A percentile compares a stretch with the other conserved stretches of the same genome.
These are phyloP conservation scores for Urtica urens DNA, from an alignment of 306 rosid genomes.

Conservation along the genomic window DNA sequence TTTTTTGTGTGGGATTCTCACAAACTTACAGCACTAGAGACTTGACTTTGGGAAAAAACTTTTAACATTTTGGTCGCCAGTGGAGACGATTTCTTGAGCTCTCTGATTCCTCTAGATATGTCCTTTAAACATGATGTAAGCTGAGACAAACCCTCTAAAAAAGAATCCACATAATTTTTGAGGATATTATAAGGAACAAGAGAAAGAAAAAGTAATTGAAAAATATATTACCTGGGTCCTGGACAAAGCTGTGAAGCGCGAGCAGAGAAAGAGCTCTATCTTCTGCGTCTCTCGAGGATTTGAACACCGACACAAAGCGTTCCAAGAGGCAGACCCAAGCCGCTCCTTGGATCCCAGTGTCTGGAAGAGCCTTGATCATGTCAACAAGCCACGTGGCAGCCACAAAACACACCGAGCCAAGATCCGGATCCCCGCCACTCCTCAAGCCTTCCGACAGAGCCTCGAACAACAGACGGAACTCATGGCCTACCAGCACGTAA, in stretches of 20 bases:
- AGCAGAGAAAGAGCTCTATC: slow-evolving; percentile 77
- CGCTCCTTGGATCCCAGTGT: slow-evolving; percentile 69
- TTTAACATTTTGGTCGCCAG: slow-evolving; percentile 68
- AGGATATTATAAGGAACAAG: not conserved
- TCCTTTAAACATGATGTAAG: slow-evolving; percentile 45
- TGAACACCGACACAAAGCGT: slow-evolving; percentile 53
- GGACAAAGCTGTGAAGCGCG: slow-evolving; percentile 61
- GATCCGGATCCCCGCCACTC: slow-evolving; percentile 46
- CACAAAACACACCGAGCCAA: slow-evolving; percentile 55
- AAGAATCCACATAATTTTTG: slow-evolving; percentile 28
- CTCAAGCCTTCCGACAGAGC: slow-evolving; percentile 78
- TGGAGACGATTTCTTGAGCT: slow-evolving; percentile 62
- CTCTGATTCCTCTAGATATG: slow-evolving; percentile 58
- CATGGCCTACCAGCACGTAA: slow-evolving; percentile 63
- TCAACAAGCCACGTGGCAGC: slow-evolving; percentile 76
- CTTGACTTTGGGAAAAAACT: slow-evolving; percentile 44
- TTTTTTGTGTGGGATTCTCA: not conserved
- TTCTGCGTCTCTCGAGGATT: slow-evolving; percentile 45
- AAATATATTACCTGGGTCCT: slow-evolving; percentile 60
- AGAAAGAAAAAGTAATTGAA: too few relatives aligned
- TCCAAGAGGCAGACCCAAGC: slow-evolving; percentile 71
- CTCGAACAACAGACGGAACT: slow-evolving; percentile 79
- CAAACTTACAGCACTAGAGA: slow-evolving; percentile 58
- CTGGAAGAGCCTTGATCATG: slow-evolving; percentile 74
- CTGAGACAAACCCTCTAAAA: slow-evolving; percentile 59